These are phyloP conservation scores for Brettanomyces naardenensis DNA, from an alignment of 805 yeast species.

Conservation along the genomic window DNA sequence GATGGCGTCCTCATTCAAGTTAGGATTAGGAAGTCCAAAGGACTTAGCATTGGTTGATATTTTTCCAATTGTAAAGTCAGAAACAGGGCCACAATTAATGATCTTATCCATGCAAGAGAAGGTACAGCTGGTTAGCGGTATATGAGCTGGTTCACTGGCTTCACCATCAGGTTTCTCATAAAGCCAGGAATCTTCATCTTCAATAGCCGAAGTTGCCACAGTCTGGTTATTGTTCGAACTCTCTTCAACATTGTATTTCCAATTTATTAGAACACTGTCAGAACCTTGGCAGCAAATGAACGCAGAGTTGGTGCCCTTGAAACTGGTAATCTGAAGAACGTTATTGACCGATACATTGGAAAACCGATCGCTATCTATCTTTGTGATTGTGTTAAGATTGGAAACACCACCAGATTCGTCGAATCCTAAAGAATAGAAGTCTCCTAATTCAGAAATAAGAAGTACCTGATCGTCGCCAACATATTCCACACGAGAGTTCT, in stretches of 20 bases:
- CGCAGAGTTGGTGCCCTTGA: constrained; percentile 33
- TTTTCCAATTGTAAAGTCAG: constrained; percentile 59
- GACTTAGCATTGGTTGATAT: constrained; percentile 44
- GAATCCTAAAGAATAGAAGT: constrained; percentile 27
- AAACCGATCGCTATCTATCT: constrained; percentile 15
- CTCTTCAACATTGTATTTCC: constrained; percentile 23
- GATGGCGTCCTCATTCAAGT: constrained; percentile 54
- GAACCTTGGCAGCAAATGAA: constrained; percentile 59
- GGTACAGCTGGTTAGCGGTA: constrained; percentile 19
- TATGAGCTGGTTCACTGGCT: constrained; percentile 3
- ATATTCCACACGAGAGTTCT: constrained; percentile 35
- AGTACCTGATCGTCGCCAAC: constrained; percentile 30
- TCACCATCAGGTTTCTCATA: constrained; percentile 29
- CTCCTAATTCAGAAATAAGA: constrained; percentile 36
- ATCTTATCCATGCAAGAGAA: constrained; percentile 47
- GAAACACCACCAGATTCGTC: constrained; percentile 30
- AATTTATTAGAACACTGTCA: constrained; percentile 44
- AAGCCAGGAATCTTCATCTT: constrained; percentile 39
- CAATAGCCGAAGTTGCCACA: constrained; percentile 15
- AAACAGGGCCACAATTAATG: constrained; percentile 64
- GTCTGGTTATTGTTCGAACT: constrained; percentile 8
- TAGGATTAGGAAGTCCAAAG: constrained; percentile 64
- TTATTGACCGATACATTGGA: constrained; percentile 19
- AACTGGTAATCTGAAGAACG: constrained; percentile 34
- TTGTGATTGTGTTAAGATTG: constrained; percentile 20